A percentile compares a stretch with the other conserved stretches of the same genome.
phyloP scores from a whole-genome alignment of 2,329 filamentous ascomycete species.

The Monosporascus cannonballus region DNA sequence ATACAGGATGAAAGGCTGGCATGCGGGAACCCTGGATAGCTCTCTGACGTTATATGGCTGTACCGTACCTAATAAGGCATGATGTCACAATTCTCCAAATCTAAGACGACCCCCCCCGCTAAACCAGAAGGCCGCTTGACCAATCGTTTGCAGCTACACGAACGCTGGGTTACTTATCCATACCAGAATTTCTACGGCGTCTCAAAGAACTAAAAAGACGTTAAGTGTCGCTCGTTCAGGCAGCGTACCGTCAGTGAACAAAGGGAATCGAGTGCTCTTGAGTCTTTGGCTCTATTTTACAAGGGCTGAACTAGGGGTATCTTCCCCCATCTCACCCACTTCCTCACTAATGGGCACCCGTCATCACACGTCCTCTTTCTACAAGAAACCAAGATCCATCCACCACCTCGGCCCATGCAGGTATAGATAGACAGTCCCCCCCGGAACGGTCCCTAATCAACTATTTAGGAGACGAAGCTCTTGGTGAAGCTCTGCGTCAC shows the following conservation, averaged over 20 bases:
- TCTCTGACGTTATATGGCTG: too few relatives aligned
- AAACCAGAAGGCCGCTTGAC: too few relatives aligned
- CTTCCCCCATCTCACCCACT: constrained; percentile 35
- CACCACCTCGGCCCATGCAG: constrained; percentile 24
- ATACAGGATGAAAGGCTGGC: too few relatives aligned
- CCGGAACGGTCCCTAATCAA: constrained; percentile 24
- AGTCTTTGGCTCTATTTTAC: constrained; percentile 60
- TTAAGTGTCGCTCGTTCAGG: background rate
- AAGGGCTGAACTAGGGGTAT: constrained; percentile 45
- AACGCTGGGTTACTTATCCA: too few relatives aligned
- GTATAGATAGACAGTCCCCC: constrained; percentile 43
- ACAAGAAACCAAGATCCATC: constrained; percentile 37
- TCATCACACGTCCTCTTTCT: constrained; percentile 39
- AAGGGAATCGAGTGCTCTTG: constrained; percentile 58
- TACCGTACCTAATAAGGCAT: too few relatives aligned
- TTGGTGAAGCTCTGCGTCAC: constrained; percentile 79
- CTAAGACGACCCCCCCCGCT: too few relatives aligned
- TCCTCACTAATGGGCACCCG: constrained; percentile 43
- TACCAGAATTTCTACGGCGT: too few relatives aligned
- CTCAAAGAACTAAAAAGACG: too few relatives aligned
- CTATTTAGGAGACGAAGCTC: constrained; percentile 66
- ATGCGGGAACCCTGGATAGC: too few relatives aligned
- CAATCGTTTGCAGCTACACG: too few relatives aligned
- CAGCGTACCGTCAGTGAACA: constrained; percentile 31
- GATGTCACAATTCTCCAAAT: too few relatives aligned